phyloP scores from a whole-genome alignment of 2,329 filamentous ascomycete genomes.

The Arthrocladium fulminans region DNA sequence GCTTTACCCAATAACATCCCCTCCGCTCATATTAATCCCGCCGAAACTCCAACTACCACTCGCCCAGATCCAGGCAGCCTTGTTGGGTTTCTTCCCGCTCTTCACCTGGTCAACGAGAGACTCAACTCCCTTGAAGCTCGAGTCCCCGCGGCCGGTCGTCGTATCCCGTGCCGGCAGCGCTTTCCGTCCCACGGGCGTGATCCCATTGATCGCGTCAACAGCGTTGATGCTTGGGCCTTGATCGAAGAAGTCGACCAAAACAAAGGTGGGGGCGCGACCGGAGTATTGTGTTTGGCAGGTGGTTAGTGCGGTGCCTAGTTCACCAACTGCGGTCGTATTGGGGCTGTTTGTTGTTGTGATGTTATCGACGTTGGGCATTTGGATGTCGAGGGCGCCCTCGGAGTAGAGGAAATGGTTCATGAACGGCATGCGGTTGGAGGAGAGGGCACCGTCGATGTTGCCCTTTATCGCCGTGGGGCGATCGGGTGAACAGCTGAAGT shows the following conservation, averaged over 20 bases:
- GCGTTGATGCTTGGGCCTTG: constrained; percentile 60
- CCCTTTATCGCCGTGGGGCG: constrained; percentile 51
- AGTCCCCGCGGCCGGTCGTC: constrained; percentile 22
- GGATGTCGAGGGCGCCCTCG: constrained; percentile 43
- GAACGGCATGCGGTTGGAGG: constrained; percentile 56
- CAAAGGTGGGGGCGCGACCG: constrained; percentile 54
- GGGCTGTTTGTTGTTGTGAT: constrained; percentile 59
- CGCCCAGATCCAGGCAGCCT: constrained; percentile 38
- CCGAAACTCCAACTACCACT: constrained; percentile 37
- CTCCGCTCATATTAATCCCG: constrained; percentile 27
- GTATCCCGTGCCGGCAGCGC: constrained; percentile 25
- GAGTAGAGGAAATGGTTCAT: constrained; percentile 68
- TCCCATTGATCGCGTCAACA: constrained; percentile 59
- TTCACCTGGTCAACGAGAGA: constrained; percentile 31
- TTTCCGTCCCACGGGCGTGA: constrained; percentile 34
- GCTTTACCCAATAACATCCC: constrained; percentile 1
- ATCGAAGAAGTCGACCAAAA: constrained; percentile 74
- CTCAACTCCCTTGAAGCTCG: constrained; percentile 30
- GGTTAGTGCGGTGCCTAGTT: constrained; percentile 40
- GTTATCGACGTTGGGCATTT: constrained; percentile 52
- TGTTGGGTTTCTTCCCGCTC: constrained; percentile 29
- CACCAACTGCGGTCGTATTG: constrained; percentile 43
- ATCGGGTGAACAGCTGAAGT: constrained; percentile 64
- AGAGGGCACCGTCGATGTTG: constrained; percentile 42
- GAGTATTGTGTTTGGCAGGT: constrained; percentile 51